These are phyloP conservation scores for Hibiscus syriacus DNA, from an alignment of 345 rosid species.

Conservation along the genomic window DNA sequence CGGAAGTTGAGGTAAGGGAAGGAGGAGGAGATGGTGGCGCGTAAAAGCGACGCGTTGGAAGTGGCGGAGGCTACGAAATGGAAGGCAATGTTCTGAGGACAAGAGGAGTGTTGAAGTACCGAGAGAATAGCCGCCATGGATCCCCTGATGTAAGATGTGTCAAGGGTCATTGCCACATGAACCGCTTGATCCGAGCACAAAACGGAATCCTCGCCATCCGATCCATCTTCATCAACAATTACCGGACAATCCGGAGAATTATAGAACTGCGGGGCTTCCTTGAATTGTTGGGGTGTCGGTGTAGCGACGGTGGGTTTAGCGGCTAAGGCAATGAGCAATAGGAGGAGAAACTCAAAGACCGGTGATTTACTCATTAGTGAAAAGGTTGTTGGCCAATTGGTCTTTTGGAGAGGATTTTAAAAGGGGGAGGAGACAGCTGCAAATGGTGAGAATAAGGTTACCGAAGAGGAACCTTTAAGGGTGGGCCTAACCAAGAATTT, in stretches of 20 bases:
- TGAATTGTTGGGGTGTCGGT: not conserved
- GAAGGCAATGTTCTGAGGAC: not conserved
- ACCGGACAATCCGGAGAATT: not conserved
- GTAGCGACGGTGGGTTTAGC: not conserved
- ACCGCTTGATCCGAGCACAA: not conserved
- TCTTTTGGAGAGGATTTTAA: not conserved
- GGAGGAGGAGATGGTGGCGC: not conserved
- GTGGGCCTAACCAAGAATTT: constrained; percentile 11
- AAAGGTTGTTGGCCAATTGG: not conserved
- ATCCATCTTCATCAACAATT: not conserved
- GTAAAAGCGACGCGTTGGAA: not conserved
- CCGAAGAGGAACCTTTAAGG: not conserved
- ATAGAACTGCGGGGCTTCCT: constrained; percentile 27
- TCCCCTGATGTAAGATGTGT: not conserved
- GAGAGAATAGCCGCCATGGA: not conserved
- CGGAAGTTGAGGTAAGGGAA: not conserved
- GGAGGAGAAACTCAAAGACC: not conserved
- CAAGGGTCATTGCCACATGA: not conserved
- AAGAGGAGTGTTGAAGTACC: not conserved
- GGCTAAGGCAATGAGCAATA: not conserved
- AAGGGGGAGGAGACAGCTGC: not conserved
- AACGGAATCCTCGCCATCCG: not conserved
- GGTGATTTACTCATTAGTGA: not conserved
- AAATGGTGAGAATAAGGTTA: not conserved
- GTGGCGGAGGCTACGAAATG: not conserved